A percentile compares a stretch with the other conserved stretches of the same genome.
These are phyloP conservation scores for Trichoderma sp. DNA, from an alignment of 2,329 filamentous ascomycete genomes.

Conservation along the genomic window DNA sequence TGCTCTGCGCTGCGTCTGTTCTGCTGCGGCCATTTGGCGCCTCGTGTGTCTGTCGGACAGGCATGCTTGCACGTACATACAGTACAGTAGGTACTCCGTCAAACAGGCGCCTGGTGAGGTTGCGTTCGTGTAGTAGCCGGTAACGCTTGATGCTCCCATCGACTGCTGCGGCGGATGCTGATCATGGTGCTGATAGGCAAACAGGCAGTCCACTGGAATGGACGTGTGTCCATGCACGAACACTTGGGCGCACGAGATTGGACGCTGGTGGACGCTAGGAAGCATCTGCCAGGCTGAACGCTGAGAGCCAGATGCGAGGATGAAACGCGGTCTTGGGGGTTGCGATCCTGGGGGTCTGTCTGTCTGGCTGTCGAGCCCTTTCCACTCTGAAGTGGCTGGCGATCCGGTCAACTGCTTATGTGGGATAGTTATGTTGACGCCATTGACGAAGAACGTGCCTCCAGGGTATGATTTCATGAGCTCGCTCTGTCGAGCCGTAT, in stretches of 20 bases:
- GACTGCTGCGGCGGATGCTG: not conserved
- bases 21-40: too few relatives aligned
- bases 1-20: too few relatives aligned
- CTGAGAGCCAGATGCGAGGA: not conserved
- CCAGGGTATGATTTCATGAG: too few relatives aligned
- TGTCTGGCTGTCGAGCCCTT: not conserved
- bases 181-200: conserved; percentile 9
- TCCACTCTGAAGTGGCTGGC: conserved; percentile 5
- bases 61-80: too few relatives aligned
- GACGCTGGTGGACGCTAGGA: conserved; percentile 1
- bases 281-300: not conserved
- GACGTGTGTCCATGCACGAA: conserved; percentile 11
- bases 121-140: too few relatives aligned
- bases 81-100: too few relatives aligned
- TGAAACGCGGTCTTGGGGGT: not conserved
- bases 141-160: too few relatives aligned
- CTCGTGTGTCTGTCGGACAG: too few relatives aligned
- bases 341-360: not conserved
- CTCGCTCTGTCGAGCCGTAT: too few relatives aligned
- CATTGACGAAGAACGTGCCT: too few relatives aligned
- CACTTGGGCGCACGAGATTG: conserved; percentile 24
- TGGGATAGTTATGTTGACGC: not conserved
- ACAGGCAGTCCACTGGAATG: not conserved
- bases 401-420: not conserved
- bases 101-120: too few relatives aligned